Conservation (phyloP, 495 filamentous ascomycete genomes). For the Usnea hakonensis region DNA sequence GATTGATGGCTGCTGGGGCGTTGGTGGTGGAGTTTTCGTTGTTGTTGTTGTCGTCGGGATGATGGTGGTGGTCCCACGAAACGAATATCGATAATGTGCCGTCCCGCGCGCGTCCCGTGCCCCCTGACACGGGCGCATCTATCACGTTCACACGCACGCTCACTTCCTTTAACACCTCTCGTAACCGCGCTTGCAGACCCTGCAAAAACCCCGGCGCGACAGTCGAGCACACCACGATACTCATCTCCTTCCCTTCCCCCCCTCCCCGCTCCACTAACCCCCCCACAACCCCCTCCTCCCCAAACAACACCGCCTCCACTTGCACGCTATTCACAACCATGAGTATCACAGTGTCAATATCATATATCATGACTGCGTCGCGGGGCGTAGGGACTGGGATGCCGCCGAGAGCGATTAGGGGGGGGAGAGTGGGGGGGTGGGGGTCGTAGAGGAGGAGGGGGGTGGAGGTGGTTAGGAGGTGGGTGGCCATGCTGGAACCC, state of each 20-base stretch:
- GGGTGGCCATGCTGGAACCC: constrained; percentile 80
- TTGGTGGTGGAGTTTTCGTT: no score
- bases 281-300: constrained; percentile 49
- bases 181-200: constrained; percentile 49
- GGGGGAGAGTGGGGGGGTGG: constrained; percentile 62
- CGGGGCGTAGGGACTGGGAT: constrained; percentile 51
- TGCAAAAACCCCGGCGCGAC: constrained; percentile 61
- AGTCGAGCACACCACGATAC: constrained; percentile 66
- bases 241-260: constrained; percentile 39
- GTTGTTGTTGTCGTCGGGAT: no score
- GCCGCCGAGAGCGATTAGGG: constrained; percentile 60
- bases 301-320: constrained; percentile 58
- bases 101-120: constrained; percentile 62
- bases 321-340: constrained; percentile 77
- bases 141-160: constrained; percentile 64
- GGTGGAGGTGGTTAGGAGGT: constrained; percentile 63
- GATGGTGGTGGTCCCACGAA: constrained; percentile 49
- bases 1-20: constrained; percentile 51
- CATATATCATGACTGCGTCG: constrained; percentile 51
- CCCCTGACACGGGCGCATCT: constrained; percentile 71
- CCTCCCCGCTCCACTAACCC: no score
- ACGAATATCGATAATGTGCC: constrained; percentile 79
- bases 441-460: constrained; percentile 69
- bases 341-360: constrained; percentile 56
- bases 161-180: constrained; percentile 42